Evolutionary conservation across 2,329 filamentous ascomycete genomes (phyloP).

Genomic region (Fusarium circinatum): DNA sequence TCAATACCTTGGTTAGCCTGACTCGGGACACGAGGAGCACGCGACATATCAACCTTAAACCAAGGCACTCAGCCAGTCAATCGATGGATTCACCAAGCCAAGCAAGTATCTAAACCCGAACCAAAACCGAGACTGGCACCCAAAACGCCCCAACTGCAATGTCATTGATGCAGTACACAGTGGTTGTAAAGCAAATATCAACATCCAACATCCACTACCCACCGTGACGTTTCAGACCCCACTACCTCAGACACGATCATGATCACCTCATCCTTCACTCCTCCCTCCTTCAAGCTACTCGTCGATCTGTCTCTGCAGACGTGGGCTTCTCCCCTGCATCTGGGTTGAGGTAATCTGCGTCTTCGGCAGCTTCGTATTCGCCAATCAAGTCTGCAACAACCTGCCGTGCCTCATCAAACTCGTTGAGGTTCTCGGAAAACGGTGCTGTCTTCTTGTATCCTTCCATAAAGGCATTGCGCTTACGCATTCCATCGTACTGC

Average conservation of each 20-base stretch:
- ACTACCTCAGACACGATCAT: conserved; percentile 5
- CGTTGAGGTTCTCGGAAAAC: conserved; percentile 88
- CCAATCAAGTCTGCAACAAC: conserved; percentile 91
- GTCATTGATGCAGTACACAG: background rate
- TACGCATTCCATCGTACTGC: conserved; percentile 93
- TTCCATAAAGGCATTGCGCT: conserved; percentile 96
- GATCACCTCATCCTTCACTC: background rate
- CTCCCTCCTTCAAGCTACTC: conserved; percentile 50
- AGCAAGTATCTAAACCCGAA: conserved; percentile 7
- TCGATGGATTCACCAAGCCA: background rate
- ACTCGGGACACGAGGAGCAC: conserved; percentile 4
- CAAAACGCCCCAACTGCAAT: conserved; percentile 27
- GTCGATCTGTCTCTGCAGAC: conserved; percentile 64
- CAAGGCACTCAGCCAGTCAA: conserved; percentile 5
- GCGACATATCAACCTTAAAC: conserved; percentile 3
- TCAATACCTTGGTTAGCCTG: conserved; percentile 15
- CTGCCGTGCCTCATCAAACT: conserved; percentile 94
- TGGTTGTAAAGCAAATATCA: conserved; percentile 26
- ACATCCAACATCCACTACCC: conserved; percentile 33
- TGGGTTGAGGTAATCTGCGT: conserved; percentile 87
- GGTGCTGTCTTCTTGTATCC: conserved; percentile 95
- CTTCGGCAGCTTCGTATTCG: conserved; percentile 96
- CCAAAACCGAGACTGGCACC: conserved; percentile 26
- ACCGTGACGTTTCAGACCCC: conserved; percentile 17
- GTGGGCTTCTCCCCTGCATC: conserved; percentile 65